Percentiles rank a stretch among this genome's conserved stretches.
phyloP scores from a whole-genome alignment of 306 rosid species.

The Prinsepia uniflora region DNA sequence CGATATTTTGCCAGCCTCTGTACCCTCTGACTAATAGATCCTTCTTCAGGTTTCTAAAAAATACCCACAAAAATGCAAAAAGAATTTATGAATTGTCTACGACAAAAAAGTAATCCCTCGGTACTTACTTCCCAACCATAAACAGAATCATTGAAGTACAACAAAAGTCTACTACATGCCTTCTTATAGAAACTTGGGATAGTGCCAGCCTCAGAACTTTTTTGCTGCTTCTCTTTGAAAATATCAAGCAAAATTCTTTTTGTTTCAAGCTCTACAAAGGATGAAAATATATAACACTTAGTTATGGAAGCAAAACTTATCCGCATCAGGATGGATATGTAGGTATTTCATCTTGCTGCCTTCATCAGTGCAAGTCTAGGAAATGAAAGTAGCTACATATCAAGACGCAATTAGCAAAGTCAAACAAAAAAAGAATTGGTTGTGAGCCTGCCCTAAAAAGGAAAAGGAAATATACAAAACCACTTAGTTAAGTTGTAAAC shows the following conservation, averaged over 20 bases:
- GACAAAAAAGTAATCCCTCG: neutral
- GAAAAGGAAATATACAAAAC: neutral
- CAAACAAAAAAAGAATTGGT: neutral
- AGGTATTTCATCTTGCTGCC: neutral
- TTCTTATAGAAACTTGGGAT: conserved; percentile 97
- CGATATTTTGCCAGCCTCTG: conserved; percentile 93
- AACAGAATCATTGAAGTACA: conserved; percentile 4
- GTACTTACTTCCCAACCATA: conserved; percentile 1
- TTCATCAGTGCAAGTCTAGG: neutral
- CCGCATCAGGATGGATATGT: neutral
- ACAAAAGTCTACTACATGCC: conserved; percentile 43
- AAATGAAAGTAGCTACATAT: neutral
- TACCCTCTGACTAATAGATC: conserved; percentile 90
- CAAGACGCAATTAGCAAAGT: neutral
- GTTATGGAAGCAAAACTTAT: neutral
- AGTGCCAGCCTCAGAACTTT: conserved; percentile 81
- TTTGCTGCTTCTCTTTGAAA: conserved; percentile 96
- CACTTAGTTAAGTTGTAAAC: neutral
- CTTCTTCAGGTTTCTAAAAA: conserved; percentile 96
- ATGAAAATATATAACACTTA: neutral
- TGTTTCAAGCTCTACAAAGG: conserved; percentile 83
- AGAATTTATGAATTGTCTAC: neutral
- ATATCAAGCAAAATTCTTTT: conserved; percentile 95
- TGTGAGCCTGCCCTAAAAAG: conserved; percentile 48
- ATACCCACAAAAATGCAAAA: conserved; percentile 8